Conservation (phyloP, 2,329 filamentous ascomycete genomes). For the Aschersonia sp. region DNA sequence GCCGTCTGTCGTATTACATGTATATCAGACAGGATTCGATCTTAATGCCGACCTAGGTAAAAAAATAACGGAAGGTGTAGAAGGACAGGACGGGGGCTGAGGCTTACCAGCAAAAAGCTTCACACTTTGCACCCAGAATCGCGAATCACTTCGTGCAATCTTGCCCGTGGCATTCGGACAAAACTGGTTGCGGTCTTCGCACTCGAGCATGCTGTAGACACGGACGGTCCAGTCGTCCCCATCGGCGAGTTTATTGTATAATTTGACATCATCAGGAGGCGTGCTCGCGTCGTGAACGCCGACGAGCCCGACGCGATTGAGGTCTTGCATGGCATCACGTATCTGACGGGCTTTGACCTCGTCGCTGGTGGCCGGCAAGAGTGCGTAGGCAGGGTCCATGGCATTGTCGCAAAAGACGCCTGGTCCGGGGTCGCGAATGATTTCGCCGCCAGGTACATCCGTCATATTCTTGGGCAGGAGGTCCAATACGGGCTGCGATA, state of each 20-base stretch:
- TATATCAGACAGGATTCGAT: no score
- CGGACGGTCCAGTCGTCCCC: conserved; percentile 41
- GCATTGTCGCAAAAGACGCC: conserved; percentile 65
- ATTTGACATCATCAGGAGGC: conserved; percentile 33
- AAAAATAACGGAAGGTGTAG: no score
- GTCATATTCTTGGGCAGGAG: conserved; percentile 39
- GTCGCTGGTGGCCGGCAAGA: conserved; percentile 41
- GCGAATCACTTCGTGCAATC: conserved; percentile 28
- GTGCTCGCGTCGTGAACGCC: conserved; percentile 58
- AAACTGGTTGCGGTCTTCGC: conserved; percentile 46
- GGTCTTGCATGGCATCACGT: conserved; percentile 42
- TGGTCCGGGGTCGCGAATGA: conserved; percentile 43
- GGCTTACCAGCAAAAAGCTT: conserved; percentile 52
- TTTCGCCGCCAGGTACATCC: conserved; percentile 47
- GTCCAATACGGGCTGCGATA: conserved; percentile 47
- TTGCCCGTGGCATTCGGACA: conserved; percentile 33
- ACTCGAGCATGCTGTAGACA: conserved; percentile 57
- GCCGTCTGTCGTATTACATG: conserved; percentile 33
- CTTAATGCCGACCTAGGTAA: no score
- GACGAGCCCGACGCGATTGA: conserved; percentile 52
- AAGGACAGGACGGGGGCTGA: not conserved
- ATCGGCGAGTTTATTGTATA: conserved; percentile 37
- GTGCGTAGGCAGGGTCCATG: conserved; percentile 43
- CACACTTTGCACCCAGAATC: conserved; percentile 44
- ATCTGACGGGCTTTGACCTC: conserved; percentile 40